Conservation (phyloP, 73 alveolate species). For the Paramecium tetraurelia region DNA sequence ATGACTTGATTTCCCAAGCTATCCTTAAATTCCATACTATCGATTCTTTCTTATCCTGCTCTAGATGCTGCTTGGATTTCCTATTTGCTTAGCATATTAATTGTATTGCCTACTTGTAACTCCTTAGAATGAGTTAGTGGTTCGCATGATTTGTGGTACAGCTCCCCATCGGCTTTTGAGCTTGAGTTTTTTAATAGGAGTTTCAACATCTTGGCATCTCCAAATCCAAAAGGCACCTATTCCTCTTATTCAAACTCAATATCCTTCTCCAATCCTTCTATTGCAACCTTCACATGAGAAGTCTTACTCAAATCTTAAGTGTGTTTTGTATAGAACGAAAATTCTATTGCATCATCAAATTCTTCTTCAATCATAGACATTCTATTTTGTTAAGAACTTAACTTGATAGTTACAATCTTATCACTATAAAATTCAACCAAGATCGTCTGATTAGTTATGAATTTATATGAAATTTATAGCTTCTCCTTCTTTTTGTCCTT, state of each 20-base stretch:
- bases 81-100: neutral
- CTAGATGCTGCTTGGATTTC: neutral
- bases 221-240: neutral
- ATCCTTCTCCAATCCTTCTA: neutral
- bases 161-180: neutral
- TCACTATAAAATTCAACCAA: neutral
- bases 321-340: neutral
- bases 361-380: neutral
- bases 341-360: neutral
- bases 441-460: neutral
- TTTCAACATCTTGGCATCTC: neutral
- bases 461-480: neutral
- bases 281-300: neutral
- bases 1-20: neutral
- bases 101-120: neutral
- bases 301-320: slow-evolving; percentile 14
- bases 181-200: neutral
- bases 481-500: neutral
- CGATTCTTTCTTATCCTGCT: neutral
- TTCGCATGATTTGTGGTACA: neutral
- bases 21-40: neutral
- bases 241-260: neutral
- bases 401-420: neutral
- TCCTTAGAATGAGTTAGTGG: neutral
- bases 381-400: neutral